Percentiles rank a stretch among this genome's conserved stretches.
Evolutionary conservation across 768 basidiomycete species (phyloP).

Genomic region (Boletus vinaceobasis): DNA sequence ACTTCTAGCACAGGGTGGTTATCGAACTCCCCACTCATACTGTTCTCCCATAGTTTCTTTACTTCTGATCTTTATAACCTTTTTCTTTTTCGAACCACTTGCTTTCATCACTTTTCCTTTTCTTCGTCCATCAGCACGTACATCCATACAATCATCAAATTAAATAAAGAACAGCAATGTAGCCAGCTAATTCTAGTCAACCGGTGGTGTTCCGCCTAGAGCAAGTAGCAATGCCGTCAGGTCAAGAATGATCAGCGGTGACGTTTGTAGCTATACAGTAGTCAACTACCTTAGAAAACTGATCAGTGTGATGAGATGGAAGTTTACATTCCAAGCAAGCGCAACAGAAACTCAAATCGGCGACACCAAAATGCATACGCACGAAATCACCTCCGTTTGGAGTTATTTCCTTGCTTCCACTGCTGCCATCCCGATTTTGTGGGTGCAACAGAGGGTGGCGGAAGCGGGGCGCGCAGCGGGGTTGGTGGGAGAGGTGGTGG

Average conservation of each 20-base stretch:
- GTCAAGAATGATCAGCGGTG: not conserved
- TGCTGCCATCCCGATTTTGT: constrained; percentile 55
- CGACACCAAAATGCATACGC: not conserved
- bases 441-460: constrained; percentile 19
- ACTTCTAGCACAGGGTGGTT: constrained; percentile 18
- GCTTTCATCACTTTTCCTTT: constrained; percentile 25
- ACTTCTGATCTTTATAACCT: constrained; percentile 38
- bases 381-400: constrained; percentile 19
- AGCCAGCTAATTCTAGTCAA: constrained; percentile 45
- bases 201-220: constrained; percentile 18
- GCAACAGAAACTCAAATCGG: not conserved
- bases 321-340: constrained; percentile 4
- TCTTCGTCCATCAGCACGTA: constrained; percentile 30
- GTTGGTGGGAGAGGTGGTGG: constrained; percentile 5
- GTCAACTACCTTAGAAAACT: not conserved
- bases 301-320: not conserved
- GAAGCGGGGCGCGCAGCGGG: constrained; percentile 13
- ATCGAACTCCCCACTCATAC: constrained; percentile 21
- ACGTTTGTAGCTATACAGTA: constrained; percentile 14
- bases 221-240: constrained; percentile 23
- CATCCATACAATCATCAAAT: constrained; percentile 42
- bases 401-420: constrained; percentile 32
- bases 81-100: constrained; percentile 22
- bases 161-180: constrained; percentile 45
- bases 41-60: constrained; percentile 27